A percentile compares a stretch with the other conserved stretches of the same genome.
These are phyloP conservation scores for Sisymbrium altissimum DNA, from an alignment of 345 rosid species.

Conservation along the genomic window DNA sequence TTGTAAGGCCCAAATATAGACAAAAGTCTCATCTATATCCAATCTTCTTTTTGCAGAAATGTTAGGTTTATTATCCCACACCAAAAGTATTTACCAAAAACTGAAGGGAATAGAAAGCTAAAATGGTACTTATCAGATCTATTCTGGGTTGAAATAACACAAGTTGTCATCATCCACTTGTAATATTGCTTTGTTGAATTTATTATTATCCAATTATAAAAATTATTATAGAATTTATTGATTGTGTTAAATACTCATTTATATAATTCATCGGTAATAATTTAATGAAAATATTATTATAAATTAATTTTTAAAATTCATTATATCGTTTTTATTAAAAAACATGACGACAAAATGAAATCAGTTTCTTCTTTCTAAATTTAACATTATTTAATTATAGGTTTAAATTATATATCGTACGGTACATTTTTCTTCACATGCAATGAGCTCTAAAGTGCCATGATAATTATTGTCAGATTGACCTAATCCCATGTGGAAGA, in stretches of 20 bases:
- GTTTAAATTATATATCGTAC: background rate
- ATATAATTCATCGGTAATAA: too few relatives aligned
- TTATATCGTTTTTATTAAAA: too few relatives aligned
- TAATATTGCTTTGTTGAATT: too few relatives aligned
- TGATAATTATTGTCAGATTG: conserved; percentile 18
- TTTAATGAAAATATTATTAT: background rate
- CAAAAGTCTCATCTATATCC: background rate
- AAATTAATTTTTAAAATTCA: too few relatives aligned
- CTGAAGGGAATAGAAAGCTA: too few relatives aligned
- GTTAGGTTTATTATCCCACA: background rate
- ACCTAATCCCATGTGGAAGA: conserved; percentile 33
- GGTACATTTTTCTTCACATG: conserved; percentile 15
- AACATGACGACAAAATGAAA: background rate
- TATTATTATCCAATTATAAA: background rate
- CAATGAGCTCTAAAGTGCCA: background rate
- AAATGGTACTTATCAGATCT: too few relatives aligned
- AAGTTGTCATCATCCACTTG: too few relatives aligned
- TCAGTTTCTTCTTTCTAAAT: background rate
- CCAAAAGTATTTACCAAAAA: too few relatives aligned
- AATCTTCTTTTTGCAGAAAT: background rate
- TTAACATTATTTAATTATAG: background rate
- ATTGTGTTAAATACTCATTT: background rate
- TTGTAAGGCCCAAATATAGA: background rate
- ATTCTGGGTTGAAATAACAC: too few relatives aligned
- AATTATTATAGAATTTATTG: background rate